Conservation (phyloP, 305 asterid species). For the Fraxinus sp. region DNA sequence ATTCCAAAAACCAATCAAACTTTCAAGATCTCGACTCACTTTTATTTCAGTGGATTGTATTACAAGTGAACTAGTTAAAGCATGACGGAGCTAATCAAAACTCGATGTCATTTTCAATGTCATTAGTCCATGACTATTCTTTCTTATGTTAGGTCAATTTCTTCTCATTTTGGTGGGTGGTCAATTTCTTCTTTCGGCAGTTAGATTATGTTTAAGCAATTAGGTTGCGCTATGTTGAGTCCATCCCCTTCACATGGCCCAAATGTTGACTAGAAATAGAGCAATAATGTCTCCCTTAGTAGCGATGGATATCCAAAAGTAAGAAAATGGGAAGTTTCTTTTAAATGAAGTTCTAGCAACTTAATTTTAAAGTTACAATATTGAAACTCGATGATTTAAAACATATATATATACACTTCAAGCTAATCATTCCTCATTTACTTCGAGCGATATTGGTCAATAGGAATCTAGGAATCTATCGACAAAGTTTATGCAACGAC, state of each 20-base stretch:
- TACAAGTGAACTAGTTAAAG: not conserved
- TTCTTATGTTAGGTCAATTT: not conserved
- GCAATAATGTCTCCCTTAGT: not conserved
- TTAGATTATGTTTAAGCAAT: not conserved
- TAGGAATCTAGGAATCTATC: too few relatives aligned
- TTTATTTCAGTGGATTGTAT: not conserved
- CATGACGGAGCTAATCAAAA: not conserved
- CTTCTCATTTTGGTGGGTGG: not conserved
- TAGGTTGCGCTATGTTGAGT: not conserved
- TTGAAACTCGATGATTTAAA: not conserved
- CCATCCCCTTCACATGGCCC: not conserved
- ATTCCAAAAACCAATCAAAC: not conserved
- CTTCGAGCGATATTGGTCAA: not conserved
- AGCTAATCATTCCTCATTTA: not conserved
- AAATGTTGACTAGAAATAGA: not conserved
- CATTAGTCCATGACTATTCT: not conserved
- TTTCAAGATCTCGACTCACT: not conserved
- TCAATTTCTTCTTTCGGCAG: not conserved
- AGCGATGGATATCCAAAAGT: not conserved
- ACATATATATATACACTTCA: not conserved
- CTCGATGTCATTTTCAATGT: not conserved
- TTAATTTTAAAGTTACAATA: not conserved
- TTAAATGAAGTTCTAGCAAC: not conserved
- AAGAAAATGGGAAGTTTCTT: not conserved
- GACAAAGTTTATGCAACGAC: not conserved